Base-by-base conservation (phyloP, 805 yeast genomes). In the Monosporozyma solicola region DNA sequence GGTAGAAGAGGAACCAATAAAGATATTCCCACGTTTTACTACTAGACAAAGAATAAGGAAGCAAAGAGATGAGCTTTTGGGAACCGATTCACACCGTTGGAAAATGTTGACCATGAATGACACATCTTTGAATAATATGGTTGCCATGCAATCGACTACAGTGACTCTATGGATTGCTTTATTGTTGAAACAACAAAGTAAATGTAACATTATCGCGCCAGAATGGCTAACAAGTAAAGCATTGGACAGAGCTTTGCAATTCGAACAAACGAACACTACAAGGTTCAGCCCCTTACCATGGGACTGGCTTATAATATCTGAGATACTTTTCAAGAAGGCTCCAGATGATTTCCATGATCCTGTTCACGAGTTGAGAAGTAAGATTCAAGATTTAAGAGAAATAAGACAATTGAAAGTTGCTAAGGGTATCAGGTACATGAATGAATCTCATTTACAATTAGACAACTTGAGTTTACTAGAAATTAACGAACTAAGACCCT, bases 161-260 rank as follows among this genome's bases (percentile, higher is more conserved):
- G 82, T 94, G 0, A 95, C 97, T 0, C 57, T 92, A 1, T 94
- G 98, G 98, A 72, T 87, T 22, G 98, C 97, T 0, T 65, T 91
- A 7, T 71, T 91, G 22, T 72, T 94, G 49, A 89, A 88, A 62
- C 82, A 84, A 48, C 98, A 94, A 66, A 84, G 83, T 48, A 84
- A 90, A 61, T 89, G 97, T 68, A 85, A 83, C 56, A 82, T 94
- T 2, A 82, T 88, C 8, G 84, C 90, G 13, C 99, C 99, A 0
- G 76, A 73, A 1, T 94, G 99, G 99, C 74, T 94, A 9, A 78
- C 76, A 9, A 68, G 79, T 48, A 72, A 73, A 20, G 73, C 73
- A 49, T 67, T 92, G 53, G 78, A 78, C 51, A 74, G 72, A 5
- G 74, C 77, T 45, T 80, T 85, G 59, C 87, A 84, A 22, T 83